Base-by-base conservation (phyloP, 441 rosid genomes). In the Syzygium malaccense region DNA sequence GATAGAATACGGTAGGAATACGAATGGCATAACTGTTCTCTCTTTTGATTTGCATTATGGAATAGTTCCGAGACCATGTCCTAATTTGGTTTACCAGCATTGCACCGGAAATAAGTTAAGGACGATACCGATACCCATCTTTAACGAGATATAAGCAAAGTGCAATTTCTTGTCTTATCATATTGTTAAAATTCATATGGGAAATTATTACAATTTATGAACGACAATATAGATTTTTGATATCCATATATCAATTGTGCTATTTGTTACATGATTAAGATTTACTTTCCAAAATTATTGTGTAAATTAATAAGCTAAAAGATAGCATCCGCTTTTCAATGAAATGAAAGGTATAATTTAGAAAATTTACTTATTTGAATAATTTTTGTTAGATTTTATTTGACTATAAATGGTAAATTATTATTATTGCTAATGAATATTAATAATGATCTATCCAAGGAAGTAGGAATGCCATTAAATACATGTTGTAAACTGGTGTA, bases 381-480 rank as follows among this genome's bases (percentile, higher is more conserved):
- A 20, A 37, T 75, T 13, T 68, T 75, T 75, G 5, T 23, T 37
- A 25, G 12, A 23, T 37, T 37, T 64, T 64, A 64, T 30, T 17
- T 7, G 23, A 30, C 32, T 15, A 64, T 64, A 0, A 64, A 64
- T 75, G 51, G 41, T 20, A 33, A 12, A 1, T 41, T 6, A 33
- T 11, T 20, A 20, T 20, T 37, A 37, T 20, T 23, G 10, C 0
- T 0, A 41, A 1, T 23, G 28, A 20, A 23, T 37, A 45, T 68
- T 20, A 7, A 11, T 37, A 71, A 37, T 71, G 3, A 71, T 71
- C 51, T 71, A 71, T 37, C 41, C 49, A 37, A 37, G 49, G 80
- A 71, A 37, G 48, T 71, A 71, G 80, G 49, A 23, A 37, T 71
- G 23, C 80, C 5, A 1, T 2, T 71, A 48, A 71, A 37, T 37